Base-by-base conservation (phyloP, 192 early-diverging fungal genomes). In the Linnemannia zychae region DNA sequence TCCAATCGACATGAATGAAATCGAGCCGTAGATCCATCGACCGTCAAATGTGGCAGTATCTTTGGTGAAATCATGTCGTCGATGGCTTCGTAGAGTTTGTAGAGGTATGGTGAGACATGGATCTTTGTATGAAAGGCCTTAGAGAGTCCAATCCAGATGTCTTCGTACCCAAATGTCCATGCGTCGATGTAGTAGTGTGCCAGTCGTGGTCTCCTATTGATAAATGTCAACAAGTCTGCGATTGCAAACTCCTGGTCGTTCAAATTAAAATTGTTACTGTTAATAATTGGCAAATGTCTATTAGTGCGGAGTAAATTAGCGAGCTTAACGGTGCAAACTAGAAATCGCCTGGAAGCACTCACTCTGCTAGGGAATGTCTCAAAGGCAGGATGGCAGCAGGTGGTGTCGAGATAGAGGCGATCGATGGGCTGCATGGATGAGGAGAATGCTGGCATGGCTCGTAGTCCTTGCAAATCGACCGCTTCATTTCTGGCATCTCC, bases 401-500 rank as follows among this genome's bases (percentile, higher is more conserved):
- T 90, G 17, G 91, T 90, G 69, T 92, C 91, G 13, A 90, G 69
- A 48, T 92, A 92, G 7, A 92, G 52, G 6, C 74, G 57, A n/a
- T 89, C 87, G 48, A 89, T 88, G 40, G 46, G 28, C 4, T 71
- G 73, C 31, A 71, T 72, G 5, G 50, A 48, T n/a, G 76, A 77
- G 0, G 79, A 68, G 65, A 74, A 75, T 17, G 85, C 60, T 3
- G 76, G 53, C 77, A 78, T 79, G 4, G 72, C 40, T 20, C 47
- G 60, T 7, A 84, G 24, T 17, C 71, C 77, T 49, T 68, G 65
- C 31, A 84, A 52, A 36, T 84, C 77, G n/a, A 72, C 0, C 1
- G 53, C 50, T 22, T 84, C 82, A 37, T 84, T 84, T 33, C 82
- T 74, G 31, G 82, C 73, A 72, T 84, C 82, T 2, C 82, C 82